A percentile compares a stretch with the other conserved stretches of the same genome.
phyloP scores from a whole-genome alignment of 1,284 basidiomycete genomes.

The Xerocomus amazonicus region DNA sequence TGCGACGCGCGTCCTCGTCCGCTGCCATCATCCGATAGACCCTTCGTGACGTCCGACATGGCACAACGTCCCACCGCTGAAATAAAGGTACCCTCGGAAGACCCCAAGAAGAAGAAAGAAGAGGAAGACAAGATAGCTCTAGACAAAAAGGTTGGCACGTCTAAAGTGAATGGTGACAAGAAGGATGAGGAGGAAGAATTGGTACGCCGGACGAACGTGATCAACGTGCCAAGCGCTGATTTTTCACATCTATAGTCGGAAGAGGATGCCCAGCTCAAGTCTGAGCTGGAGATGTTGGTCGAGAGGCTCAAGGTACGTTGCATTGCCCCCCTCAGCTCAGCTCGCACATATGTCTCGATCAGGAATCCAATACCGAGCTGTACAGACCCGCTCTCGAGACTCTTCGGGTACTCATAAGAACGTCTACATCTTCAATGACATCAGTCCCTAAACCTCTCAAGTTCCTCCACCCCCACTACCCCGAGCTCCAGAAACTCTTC shows the following conservation, averaged over 20 bases:
- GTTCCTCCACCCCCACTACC: slow-evolving; percentile 95
- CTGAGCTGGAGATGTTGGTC: slow-evolving; percentile 96
- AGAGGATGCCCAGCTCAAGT: slow-evolving; percentile 92
- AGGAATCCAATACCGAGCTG: slow-evolving; percentile 87
- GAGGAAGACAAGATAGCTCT: slow-evolving; percentile 38
- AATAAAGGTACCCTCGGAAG: slow-evolving; percentile 64
- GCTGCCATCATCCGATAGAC: slow-evolving; percentile 7
- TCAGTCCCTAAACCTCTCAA: slow-evolving; percentile 99
- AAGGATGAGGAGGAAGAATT: slow-evolving; percentile 80
- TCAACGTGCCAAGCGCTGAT: slow-evolving; percentile 11
- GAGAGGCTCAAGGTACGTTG: slow-evolving; percentile 81
- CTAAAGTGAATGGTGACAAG: slow-evolving; percentile 61
- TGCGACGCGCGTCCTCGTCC: slow-evolving; percentile 34
- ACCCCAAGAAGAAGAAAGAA: slow-evolving; percentile 70
- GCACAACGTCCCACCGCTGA: slow-evolving; percentile 53
- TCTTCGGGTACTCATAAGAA: slow-evolving; percentile 89
- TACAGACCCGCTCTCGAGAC: slow-evolving; percentile 94
- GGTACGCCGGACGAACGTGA: slow-evolving; percentile 46
- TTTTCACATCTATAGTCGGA: slow-evolving; percentile 62
- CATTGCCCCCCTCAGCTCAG: not conserved
- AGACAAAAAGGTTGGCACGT: slow-evolving; percentile 44
- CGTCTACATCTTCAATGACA: slow-evolving; percentile 99
- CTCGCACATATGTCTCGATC: slow-evolving; percentile 16
- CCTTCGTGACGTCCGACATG: slow-evolving; percentile 37
- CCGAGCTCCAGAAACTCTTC: slow-evolving; percentile 80